Base-by-base conservation (phyloP, 331 rosid species). In the Cydonia oblonga region DNA sequence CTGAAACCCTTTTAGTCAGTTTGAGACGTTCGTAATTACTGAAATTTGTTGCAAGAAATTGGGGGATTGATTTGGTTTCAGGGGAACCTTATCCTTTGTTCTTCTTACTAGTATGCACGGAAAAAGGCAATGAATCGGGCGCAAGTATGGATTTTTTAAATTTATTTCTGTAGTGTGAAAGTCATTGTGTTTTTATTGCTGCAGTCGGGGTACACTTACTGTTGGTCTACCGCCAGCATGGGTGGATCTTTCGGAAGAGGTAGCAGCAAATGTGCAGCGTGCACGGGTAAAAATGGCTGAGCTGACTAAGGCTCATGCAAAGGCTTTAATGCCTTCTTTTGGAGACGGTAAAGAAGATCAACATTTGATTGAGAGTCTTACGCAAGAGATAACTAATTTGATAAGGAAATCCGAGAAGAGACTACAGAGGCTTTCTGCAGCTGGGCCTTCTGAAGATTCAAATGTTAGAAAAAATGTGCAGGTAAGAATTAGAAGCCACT, bases 141-240 rank as follows among this genome's bases (percentile, higher is more conserved):
- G 66, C 42, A 71, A 26, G 7, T 4, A 6, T 0, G 54, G 51
- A 9, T 29, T 26, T 23, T 63, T 49, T 16, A 1, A 19, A 24
- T 63, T 65, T 30, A 22, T 64, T 64, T 16, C 26, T 64, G 7
- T 5, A 19, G 29, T 60, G 25, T 60, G 58, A 64, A 26, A 11
- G 59, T 59, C 35, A 6, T n/a, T 63, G 24, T 84, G 26, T 68
- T 68, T 84, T 57, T 18, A 54, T 76, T 76, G 29, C 65, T 84
- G 81, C 92, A 90, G 96, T 72, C 84, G 80, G 84, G 96, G 86
- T 77, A 79, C 78, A 61, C 75, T 87, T 64, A 90, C 89, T 7
- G 89, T 95, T 69, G 99, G 97, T 75, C 85, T 95, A 64, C 97
- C 99, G 40, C 99, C 99, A 5, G 96, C 97, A 7, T 91, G 99